Conservation (phyloP, 1,284 basidiomycete species). For the Rhodotorula sp. region DNA sequence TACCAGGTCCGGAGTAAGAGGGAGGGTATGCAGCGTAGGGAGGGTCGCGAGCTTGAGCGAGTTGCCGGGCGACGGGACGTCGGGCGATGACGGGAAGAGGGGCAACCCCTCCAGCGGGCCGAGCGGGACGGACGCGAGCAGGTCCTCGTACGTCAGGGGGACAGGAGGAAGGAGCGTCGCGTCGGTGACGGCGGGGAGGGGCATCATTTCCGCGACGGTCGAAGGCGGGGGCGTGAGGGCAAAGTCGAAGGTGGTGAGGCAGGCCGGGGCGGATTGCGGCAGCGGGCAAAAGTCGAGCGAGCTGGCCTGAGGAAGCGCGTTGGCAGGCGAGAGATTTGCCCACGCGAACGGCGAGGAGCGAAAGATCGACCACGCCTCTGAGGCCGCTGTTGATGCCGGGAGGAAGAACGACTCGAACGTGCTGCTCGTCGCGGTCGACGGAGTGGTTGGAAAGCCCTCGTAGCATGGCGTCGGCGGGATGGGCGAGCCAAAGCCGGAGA, state of each 20-base stretch:
- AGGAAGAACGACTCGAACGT: background rate
- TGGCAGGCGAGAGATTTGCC: background rate
- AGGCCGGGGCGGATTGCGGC: background rate
- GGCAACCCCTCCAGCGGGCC: background rate
- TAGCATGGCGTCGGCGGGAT: background rate
- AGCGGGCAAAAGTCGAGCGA: background rate
- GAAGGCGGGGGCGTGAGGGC: background rate
- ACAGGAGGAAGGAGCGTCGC: background rate
- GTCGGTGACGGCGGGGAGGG: background rate
- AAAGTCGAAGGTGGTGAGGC: background rate
- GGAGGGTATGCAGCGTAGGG: background rate
- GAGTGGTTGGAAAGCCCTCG: background rate
- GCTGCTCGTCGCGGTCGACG: background rate
- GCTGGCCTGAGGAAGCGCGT: background rate
- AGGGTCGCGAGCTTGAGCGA: background rate
- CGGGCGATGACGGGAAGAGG: background rate
- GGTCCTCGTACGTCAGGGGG: background rate
- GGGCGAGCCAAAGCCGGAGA: background rate
- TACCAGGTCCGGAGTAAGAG: background rate
- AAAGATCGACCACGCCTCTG: slow-evolving; percentile 3
- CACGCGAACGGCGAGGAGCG: background rate
- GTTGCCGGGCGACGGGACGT: background rate
- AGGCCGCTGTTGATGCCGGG: background rate
- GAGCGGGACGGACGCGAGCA: background rate
- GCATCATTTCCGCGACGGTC: background rate